Conservation (phyloP, 2,329 filamentous ascomycete species). For the Aspergillus pseudoterreus region DNA sequence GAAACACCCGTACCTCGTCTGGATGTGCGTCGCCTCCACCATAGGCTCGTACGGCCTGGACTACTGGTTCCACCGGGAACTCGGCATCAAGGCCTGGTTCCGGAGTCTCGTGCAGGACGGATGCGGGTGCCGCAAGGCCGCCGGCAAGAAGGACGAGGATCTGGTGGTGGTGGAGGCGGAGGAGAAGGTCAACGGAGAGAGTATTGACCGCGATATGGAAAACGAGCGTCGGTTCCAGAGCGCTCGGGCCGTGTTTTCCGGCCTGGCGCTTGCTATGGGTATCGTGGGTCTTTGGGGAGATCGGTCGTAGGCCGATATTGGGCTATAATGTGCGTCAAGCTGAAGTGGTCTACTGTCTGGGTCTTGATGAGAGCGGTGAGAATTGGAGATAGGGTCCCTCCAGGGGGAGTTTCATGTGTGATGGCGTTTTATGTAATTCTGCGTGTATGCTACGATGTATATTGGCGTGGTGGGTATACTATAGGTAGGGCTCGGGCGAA, state of each 20-base stretch:
- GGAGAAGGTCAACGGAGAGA: conserved; percentile 44
- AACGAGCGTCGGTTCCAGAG: conserved; percentile 38
- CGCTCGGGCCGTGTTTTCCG: conserved; percentile 37
- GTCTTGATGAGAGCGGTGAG: no score
- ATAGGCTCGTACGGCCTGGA: conserved; percentile 55
- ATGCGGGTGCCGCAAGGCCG: conserved; percentile 13
- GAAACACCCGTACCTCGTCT: conserved; percentile 86
- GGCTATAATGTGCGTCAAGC: background rate
- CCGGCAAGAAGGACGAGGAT: conserved; percentile 33
- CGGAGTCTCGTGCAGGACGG: conserved; percentile 43
- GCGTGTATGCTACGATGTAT: background rate
- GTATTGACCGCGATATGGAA: conserved; percentile 42
- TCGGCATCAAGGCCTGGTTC: conserved; percentile 42
- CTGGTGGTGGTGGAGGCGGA: conserved; percentile 36
- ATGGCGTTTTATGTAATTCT: background rate
- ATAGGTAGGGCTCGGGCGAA: background rate
- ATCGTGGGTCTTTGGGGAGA: conserved; percentile 50
- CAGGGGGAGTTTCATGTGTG: no score
- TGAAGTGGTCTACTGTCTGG: background rate
- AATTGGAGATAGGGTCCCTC: no score
- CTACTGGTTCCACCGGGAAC: conserved; percentile 67
- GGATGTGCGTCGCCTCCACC: conserved; percentile 66
- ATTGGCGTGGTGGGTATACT: no score
- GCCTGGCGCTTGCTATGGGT: conserved; percentile 42
- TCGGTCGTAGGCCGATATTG: conserved; percentile 7